Evolutionary conservation across 805 yeast species (phyloP).

Genomic region (Starmerella roubikii): DNA sequence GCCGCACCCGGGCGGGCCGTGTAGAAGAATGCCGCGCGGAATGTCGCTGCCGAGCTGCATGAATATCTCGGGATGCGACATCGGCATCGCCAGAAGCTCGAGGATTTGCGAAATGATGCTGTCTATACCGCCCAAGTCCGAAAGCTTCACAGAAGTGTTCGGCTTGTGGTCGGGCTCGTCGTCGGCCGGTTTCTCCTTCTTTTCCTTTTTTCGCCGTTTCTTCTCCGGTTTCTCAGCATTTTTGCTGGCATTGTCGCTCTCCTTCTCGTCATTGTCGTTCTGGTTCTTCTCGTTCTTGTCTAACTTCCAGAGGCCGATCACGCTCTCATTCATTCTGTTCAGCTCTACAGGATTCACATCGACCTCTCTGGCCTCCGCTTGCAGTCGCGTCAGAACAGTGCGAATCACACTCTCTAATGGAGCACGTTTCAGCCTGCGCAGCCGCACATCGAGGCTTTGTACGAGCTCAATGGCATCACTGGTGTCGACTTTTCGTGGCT

Average conservation of each 20-base stretch:
- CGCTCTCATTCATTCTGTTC: constrained; percentile 63
- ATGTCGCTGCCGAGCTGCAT: constrained; percentile 82
- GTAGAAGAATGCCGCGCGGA: constrained; percentile 83
- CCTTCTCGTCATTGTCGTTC: constrained; percentile 8
- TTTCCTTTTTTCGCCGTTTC: constrained; percentile 4
- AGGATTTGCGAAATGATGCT: constrained; percentile 69
- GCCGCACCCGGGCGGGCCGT: constrained; percentile 99
- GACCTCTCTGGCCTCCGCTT: constrained; percentile 42
- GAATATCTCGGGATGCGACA: constrained; percentile 86
- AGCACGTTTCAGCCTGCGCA: constrained; percentile 56
- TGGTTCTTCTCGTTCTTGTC: background rate
- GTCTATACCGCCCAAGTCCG: constrained; percentile 81
- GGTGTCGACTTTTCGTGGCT: constrained; percentile 9
- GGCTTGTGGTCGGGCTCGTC: constrained; percentile 30
- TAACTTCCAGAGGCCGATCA: constrained; percentile 53
- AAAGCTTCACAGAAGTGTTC: constrained; percentile 46
- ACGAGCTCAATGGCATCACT: constrained; percentile 26
- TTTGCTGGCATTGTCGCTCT: background rate
- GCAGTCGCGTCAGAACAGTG: constrained; percentile 43
- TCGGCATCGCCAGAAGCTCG: constrained; percentile 86
- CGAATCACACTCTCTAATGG: constrained; percentile 52
- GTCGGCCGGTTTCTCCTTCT: constrained; percentile 3
- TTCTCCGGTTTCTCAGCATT: constrained; percentile 1
- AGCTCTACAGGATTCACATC: constrained; percentile 39
- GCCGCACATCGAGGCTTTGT: constrained; percentile 50